These are phyloP conservation scores for Colletotrichum cordylinicola DNA, from an alignment of 2,329 filamentous ascomycete genomes.

Conservation along the genomic window DNA sequence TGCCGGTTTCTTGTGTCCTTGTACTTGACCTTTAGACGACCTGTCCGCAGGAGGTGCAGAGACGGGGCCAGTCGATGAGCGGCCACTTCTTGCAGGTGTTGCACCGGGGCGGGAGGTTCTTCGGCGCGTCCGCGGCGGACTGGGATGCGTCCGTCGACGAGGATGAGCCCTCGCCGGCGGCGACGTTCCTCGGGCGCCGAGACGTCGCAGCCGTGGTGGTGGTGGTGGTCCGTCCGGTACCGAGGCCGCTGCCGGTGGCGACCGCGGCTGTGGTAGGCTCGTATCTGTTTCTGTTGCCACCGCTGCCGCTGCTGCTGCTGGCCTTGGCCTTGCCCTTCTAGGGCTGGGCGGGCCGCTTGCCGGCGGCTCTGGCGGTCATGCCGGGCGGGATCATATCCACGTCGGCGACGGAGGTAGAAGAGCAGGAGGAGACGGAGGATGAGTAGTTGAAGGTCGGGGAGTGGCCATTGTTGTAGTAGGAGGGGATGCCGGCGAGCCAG, in stretches of 20 bases:
- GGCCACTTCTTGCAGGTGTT: not conserved
- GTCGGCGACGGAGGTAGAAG: not conserved
- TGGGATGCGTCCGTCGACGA: not conserved
- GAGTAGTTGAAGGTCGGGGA: not conserved
- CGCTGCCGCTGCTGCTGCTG: not conserved
- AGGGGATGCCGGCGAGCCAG: slow-evolving; percentile 2
- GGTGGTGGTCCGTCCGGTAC: not conserved
- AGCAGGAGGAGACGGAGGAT: not conserved
- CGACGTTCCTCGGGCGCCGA: not conserved
- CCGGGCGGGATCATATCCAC: not conserved
- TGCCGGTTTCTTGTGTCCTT: not conserved
- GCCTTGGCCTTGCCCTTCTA: slow-evolving; percentile 2
- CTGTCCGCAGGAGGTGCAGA: not conserved
- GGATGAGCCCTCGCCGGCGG: not conserved
- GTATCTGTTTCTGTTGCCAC: not conserved
- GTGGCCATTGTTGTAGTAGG: not conserved
- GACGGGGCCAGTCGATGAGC: slow-evolving; percentile 4
- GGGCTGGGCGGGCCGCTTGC: slow-evolving; percentile 3
- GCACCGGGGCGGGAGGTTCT: not conserved
- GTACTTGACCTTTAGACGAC: not conserved
- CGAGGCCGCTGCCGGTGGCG: not conserved
- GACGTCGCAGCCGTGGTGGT: not conserved
- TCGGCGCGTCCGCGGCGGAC: not conserved
- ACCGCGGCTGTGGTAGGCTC: not conserved
- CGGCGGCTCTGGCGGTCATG: not conserved